Conservation (phyloP, 2,329 filamentous ascomycete species). For the Epichloe festucae region DNA sequence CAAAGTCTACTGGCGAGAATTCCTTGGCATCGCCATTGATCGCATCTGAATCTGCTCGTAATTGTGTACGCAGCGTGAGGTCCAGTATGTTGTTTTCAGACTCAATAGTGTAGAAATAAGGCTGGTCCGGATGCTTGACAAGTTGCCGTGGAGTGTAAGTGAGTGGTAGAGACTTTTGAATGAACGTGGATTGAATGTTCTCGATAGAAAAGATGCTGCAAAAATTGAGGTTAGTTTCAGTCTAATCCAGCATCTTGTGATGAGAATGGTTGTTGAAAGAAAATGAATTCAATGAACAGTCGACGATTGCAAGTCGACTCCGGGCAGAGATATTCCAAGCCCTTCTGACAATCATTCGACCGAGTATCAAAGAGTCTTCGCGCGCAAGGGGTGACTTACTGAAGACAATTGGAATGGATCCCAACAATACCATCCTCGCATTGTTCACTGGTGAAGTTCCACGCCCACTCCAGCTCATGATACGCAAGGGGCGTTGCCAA, state of each 20-base stretch:
- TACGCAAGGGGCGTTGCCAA: conserved; percentile 88
- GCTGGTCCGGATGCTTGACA: conserved; percentile 73
- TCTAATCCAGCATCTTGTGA: too few species aligned
- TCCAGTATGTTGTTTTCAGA: conserved; percentile 77
- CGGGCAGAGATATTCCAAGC: too few species aligned
- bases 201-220: conserved; percentile 64
- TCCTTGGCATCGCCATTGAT: conserved; percentile 58
- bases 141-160: conserved; percentile 84
- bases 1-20: conserved; percentile 71
- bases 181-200: conserved; percentile 70
- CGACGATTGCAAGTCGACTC: too few species aligned
- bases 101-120: conserved; percentile 88
- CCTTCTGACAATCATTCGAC: conserved; percentile 42
- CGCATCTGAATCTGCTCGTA: conserved; percentile 58
- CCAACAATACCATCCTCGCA: conserved; percentile 89
- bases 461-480: conserved; percentile 77
- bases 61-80: conserved; percentile 58
- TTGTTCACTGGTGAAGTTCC: conserved; percentile 93
- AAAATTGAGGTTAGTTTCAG: too few species aligned
- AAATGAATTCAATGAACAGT: too few species aligned
- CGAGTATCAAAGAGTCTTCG: too few species aligned
- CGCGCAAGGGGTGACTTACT: too few species aligned
- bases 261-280: too few species aligned
- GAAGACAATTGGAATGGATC: conserved; percentile 40
- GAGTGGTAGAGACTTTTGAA: conserved; percentile 74